Base-by-base conservation (phyloP, 176 grass and related monocot genomes). In the Echinochloa phyllopogon region DNA sequence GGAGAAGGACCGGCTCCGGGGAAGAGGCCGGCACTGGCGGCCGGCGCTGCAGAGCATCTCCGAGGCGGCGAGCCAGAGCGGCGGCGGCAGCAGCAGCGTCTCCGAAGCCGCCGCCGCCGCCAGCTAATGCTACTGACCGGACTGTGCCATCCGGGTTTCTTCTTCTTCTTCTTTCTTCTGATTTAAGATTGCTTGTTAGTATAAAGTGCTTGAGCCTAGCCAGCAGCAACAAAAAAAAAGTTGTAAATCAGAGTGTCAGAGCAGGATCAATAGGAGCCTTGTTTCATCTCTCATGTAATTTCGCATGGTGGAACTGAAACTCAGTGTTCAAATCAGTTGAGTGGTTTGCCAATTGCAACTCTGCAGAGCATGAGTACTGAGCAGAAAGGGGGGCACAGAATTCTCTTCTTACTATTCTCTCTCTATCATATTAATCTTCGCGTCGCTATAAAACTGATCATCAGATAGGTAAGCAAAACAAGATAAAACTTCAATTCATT, bases 31-130 rank as follows among this genome's bases (percentile, higher is more conserved):
- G 64, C 81, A 98, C 74, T 98, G 96, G 96, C 93, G 91, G 16
- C 96, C 96, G 42, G 95, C 91, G 5, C 86, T 98, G 83, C 72
- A 90, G 86, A 98, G 96, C 83, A 98, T 98, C 76, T 88, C 93
- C 16, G 96, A 98, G 78, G 70, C 81, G 9, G 82, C 82, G 23
- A 85, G 81, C 62, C 94, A 90, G 74, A 74, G 71, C 69, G 41
- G 65, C 68, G 52, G 71, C 67, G 15, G 67, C 71, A 88, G 67
- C 74, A 73, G 81, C 57, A 29, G 12, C 57, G 8, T 90, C 88
- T 73, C 88, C 74, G 88, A 86, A 86, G 78, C 87, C 77, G 17
- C 48, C 77, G 17, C 60, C 24, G 60, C n/a, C 37, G 39, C 84
- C 21, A 74, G 79, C 60, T 90, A 21, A 63, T 83, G 65, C 65